Evolutionary conservation across 1,284 basidiomycete species (phyloP).

Genomic region (Rhodotorula sp.): DNA sequence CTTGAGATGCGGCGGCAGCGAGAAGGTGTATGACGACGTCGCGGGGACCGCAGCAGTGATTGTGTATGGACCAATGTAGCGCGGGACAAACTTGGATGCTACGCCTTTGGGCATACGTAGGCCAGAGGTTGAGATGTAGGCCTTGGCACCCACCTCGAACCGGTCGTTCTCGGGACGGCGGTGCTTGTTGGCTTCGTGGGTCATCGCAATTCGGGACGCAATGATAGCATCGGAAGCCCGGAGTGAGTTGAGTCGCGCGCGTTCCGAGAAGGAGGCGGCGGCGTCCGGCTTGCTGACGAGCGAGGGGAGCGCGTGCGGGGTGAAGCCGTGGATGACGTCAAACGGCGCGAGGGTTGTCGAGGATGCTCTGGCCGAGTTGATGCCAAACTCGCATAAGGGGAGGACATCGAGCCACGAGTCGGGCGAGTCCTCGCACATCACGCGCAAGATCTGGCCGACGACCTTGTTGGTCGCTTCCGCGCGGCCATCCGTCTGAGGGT

Average conservation of each 20-base stretch:
- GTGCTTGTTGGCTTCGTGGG: constrained; percentile 1
- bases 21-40: neutral
- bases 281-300: neutral
- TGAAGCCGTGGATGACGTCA: constrained; percentile 13
- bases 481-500: constrained; percentile 44
- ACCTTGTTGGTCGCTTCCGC: constrained; percentile 42
- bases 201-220: constrained; percentile 7
- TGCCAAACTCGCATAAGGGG: constrained; percentile 4
- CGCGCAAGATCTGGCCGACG: constrained; percentile 36
- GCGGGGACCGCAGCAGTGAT: neutral
- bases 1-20: constrained; percentile 8
- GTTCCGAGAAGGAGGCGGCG: neutral
- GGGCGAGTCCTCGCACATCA: constrained; percentile 38
- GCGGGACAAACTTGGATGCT: constrained; percentile 9
- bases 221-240: constrained; percentile 14
- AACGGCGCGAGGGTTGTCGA: constrained; percentile 13
- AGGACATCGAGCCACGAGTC: constrained; percentile 22
- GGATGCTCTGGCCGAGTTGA: constrained; percentile 1
- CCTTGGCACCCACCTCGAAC: constrained; percentile 2
- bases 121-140: constrained; percentile 3
- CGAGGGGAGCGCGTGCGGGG: constrained; percentile 5
- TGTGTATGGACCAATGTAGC: constrained; percentile 8
- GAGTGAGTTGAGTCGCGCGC: neutral
- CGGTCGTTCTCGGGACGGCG: neutral
- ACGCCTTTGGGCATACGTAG: constrained; percentile 3